Conservation (phyloP, 208 protist species). For the Leishmania tropica region DNA sequence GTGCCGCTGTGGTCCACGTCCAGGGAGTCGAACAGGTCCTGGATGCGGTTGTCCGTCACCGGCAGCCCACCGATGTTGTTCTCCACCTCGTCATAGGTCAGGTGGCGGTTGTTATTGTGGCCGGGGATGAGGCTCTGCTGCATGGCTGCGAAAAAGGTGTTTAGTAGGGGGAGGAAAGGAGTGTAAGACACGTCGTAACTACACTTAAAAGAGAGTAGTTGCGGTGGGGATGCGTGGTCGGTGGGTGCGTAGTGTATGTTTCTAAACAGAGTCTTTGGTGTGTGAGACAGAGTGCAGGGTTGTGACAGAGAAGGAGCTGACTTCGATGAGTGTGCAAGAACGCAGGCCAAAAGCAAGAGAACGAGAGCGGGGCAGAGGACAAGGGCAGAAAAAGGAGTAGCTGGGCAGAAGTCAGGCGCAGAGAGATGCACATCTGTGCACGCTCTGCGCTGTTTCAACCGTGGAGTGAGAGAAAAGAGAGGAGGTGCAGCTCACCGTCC, state of each 20-base stretch:
- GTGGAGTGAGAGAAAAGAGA: background rate
- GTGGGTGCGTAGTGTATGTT: background rate
- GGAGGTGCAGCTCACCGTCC: background rate
- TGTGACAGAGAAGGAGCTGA: background rate
- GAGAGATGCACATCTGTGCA: background rate
- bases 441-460: background rate
- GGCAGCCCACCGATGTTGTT: conserved; percentile 93
- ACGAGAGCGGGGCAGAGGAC: background rate
- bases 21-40: conserved; percentile 89
- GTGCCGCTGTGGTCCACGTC: conserved; percentile 78
- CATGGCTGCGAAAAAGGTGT: conserved; percentile 44
- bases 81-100: conserved; percentile 85
- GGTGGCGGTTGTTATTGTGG: conserved; percentile 94
- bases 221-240: background rate
- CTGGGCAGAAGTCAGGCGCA: background rate
- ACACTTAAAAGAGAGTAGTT: background rate
- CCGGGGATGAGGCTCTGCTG: conserved; percentile 80
- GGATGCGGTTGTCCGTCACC: conserved; percentile 89
- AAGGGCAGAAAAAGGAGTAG: background rate
- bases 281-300: background rate
- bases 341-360: background rate
- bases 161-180: conserved; percentile 1
- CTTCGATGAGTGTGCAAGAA: background rate
- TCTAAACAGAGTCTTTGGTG: background rate
- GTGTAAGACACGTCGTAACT: background rate